phyloP scores from a whole-genome alignment of 192 early-diverging fungal species.

The Backusella parvicylindrica region DNA sequence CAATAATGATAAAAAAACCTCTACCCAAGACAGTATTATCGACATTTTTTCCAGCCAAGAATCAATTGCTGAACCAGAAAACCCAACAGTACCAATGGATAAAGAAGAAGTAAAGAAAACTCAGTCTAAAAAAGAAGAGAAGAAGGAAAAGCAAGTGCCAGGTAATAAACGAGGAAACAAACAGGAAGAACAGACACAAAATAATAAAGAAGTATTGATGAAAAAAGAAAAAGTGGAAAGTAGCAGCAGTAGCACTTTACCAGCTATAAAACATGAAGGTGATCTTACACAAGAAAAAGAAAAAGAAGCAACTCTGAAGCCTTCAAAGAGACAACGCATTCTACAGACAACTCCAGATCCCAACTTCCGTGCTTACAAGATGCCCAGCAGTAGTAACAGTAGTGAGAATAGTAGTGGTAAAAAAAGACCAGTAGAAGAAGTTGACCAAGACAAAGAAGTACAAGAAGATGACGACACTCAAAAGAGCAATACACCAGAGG shows the following conservation, averaged over 20 bases:
- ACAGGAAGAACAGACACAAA: no score
- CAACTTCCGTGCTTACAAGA: background rate
- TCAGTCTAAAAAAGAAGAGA: background rate
- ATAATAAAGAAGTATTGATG: no score
- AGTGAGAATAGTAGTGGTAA: background rate
- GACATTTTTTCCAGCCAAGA: background rate
- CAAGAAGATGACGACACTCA: background rate
- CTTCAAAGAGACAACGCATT: background rate
- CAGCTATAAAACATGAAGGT: no score
- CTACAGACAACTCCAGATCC: background rate
- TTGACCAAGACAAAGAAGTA: background rate
- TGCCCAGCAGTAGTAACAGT: background rate
- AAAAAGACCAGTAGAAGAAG: background rate
- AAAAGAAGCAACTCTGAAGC: no score
- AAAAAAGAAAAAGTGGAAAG: background rate
- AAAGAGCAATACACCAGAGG: background rate
- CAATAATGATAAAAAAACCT: background rate
- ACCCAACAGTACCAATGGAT: constrained; percentile 56
- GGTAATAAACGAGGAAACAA: no score
- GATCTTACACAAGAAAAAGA: background rate
- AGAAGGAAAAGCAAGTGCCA: background rate
- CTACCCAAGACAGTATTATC: background rate
- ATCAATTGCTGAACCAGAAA: background rate
- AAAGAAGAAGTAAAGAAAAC: constrained; percentile 23
- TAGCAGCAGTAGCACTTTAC: no score